Evolutionary conservation across 352 stramenopile species (phyloP), one percentile per base, ranked within the genome.

Genomic region (Globisporangium solare): DNA sequence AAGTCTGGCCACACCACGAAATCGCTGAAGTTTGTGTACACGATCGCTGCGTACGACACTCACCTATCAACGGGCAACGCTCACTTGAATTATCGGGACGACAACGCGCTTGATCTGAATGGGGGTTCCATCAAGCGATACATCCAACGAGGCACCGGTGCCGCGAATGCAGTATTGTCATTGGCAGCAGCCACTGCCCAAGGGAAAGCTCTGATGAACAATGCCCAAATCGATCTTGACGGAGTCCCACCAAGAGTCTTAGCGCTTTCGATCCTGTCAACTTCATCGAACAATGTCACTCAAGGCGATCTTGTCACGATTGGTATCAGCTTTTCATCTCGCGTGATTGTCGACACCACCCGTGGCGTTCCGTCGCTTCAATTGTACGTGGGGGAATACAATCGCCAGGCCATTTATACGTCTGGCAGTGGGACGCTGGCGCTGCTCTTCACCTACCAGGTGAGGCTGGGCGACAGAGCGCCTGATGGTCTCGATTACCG

Each of bases 21-120:
- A 47, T 55, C 68, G 31, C 51, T 95, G 0, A 75, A 60, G 5
- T 94, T 95, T 66, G 56, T 77, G n/a, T 95, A 94, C 66, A 85
- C 66, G 0, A 75, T 94, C 4, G 69, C 68, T 0, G 63, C 77
- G 5, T 85, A 85, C 51, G 85, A 94, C 52, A 70, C 68, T 2
- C 74, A 82, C 51, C 67, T 47, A 11, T 59, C 47, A 6, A 75
- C 67, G 6, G 74, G 76, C 15, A 75, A 72, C 14, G 50, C 61
- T 5, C 73, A 72, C 42, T 61, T 94, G 15, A 85, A 93, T 47
- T 92, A 92, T 54, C 77, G 74, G 18, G 77, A 88, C 18, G 63
- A 70, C 20, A 66, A 49, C 21, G 80, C 83, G 14, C 49, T 94
- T 15, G 70, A 83, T 31, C 46, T 92, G 22, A 93, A 93, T 57